Percentiles rank a stretch among this genome's conserved stretches.
Conservation (phyloP, 306 rosid species). For the Lotus japonicus region DNA sequence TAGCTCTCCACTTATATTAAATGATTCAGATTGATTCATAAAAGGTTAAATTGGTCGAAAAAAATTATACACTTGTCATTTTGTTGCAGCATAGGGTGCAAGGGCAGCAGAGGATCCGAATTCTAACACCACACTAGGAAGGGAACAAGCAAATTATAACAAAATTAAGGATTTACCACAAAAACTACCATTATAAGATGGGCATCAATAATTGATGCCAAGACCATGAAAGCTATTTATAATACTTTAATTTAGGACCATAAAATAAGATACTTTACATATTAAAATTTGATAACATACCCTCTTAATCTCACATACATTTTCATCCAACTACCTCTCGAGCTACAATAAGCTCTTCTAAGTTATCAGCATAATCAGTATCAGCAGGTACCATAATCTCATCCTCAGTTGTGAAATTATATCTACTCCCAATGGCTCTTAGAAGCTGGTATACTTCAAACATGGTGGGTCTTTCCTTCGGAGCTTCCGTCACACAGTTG, state of each 20-base stretch:
- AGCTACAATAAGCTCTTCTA: slow-evolving; percentile 82
- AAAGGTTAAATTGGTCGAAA: no score
- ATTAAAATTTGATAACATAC: slow-evolving; percentile 19
- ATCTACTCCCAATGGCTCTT: slow-evolving; percentile 74
- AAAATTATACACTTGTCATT: no score
- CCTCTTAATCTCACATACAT: slow-evolving; percentile 12
- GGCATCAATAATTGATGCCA: slow-evolving; percentile 1
- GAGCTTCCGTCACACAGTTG: slow-evolving; percentile 49
- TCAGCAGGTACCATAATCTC: slow-evolving; percentile 51
- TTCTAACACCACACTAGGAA: not conserved
- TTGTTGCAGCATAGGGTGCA: no score
- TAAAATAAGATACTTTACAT: slow-evolving; percentile 15
- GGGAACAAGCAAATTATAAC: not conserved
- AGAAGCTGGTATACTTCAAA: slow-evolving; percentile 90
- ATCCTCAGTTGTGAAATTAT: slow-evolving; percentile 61
- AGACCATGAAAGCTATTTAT: slow-evolving; percentile 16
- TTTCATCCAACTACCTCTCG: slow-evolving; percentile 25
- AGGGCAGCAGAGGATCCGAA: no score
- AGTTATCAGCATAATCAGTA: slow-evolving; percentile 27
- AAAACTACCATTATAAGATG: not conserved
- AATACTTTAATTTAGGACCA: slow-evolving; percentile 11
- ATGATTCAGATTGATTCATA: no score
- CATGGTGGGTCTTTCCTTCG: slow-evolving; percentile 92
- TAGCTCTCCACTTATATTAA: no score
- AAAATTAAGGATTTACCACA: slow-evolving; percentile 3